These are phyloP conservation scores for Thermomyces lanuginosus DNA, from an alignment of 2,329 filamentous ascomycete genomes.

Conservation along the genomic window DNA sequence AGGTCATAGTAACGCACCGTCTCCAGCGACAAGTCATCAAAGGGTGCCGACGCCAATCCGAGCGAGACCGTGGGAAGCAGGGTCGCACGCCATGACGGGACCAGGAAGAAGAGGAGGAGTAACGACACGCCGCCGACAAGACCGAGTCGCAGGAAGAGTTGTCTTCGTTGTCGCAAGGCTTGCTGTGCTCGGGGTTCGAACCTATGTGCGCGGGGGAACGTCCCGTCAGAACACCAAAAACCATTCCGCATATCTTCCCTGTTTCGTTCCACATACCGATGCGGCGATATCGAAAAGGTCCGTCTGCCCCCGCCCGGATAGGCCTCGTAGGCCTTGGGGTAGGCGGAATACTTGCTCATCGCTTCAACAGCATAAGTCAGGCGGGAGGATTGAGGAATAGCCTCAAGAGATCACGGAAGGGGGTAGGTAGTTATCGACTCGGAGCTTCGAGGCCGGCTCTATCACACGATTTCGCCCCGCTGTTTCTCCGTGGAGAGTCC, in stretches of 20 bases:
- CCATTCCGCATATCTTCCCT: not conserved
- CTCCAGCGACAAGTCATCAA: constrained; percentile 60
- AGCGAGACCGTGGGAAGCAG: constrained; percentile 48
- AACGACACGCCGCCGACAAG: constrained; percentile 40
- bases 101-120: constrained; percentile 52
- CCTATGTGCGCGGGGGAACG: constrained; percentile 28
- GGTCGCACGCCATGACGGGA: constrained; percentile 54
- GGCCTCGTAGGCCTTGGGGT: constrained; percentile 55
- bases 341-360: constrained; percentile 75
- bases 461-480: too few species aligned
- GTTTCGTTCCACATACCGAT: constrained; percentile 46
- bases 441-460: too few species aligned
- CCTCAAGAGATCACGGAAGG: too few species aligned
- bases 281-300: constrained; percentile 75
- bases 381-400: too few species aligned
- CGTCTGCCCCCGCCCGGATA: constrained; percentile 53
- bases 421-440: too few species aligned
- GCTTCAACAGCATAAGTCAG: constrained; percentile 16
- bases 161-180: constrained; percentile 55
- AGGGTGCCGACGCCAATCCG: constrained; percentile 49
- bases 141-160: constrained; percentile 53
- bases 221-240: not conserved
- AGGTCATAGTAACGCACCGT: constrained; percentile 96
- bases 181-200: constrained; percentile 73
- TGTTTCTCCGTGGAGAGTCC: too few species aligned